These are phyloP conservation scores for Stachybotrys chartarum DNA, from an alignment of 2,329 filamentous ascomycete genomes.

Conservation along the genomic window DNA sequence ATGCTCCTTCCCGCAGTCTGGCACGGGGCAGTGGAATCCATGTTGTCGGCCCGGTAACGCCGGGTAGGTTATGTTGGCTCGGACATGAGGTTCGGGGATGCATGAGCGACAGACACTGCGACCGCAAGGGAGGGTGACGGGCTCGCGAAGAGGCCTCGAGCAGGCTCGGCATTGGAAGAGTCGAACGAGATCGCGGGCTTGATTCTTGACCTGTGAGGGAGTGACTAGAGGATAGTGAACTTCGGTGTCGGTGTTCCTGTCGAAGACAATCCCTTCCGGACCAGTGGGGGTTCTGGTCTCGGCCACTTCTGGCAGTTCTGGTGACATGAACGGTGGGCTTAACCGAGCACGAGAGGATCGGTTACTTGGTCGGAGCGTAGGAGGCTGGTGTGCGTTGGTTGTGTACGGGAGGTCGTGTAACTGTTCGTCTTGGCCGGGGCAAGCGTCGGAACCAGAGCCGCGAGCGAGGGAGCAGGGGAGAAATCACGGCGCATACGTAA, in stretches of 20 bases:
- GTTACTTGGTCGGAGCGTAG: neutral
- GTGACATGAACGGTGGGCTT: conserved; percentile 6
- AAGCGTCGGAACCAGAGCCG: conserved; percentile 1
- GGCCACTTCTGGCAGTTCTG: conserved; percentile 4
- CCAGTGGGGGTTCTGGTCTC: conserved; percentile 4
- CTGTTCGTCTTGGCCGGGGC: conserved; percentile 1
- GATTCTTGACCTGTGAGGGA: conserved; percentile 4
- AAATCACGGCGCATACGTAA: neutral
- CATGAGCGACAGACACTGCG: conserved; percentile 70
- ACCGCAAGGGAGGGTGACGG: conserved; percentile 76
- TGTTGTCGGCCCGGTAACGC: conserved; percentile 56
- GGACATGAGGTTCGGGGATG: conserved; percentile 57
- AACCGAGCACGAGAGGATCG: neutral
- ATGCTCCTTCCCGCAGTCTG: conserved; percentile 62
- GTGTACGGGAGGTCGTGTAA: neutral
- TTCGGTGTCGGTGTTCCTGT: neutral
- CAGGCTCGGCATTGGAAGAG: conserved; percentile 74
- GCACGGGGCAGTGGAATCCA: conserved; percentile 69
- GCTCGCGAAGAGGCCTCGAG: conserved; percentile 57
- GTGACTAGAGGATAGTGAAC: neutral
- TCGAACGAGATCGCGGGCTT: conserved; percentile 40
- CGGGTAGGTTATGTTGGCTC: conserved; percentile 72
- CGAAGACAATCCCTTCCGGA: neutral
- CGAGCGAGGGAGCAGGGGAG: neutral
- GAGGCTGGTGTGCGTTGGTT: neutral